phyloP scores from a whole-genome alignment of 2,329 filamentous ascomycete genomes.

The Alternaria viburni region DNA sequence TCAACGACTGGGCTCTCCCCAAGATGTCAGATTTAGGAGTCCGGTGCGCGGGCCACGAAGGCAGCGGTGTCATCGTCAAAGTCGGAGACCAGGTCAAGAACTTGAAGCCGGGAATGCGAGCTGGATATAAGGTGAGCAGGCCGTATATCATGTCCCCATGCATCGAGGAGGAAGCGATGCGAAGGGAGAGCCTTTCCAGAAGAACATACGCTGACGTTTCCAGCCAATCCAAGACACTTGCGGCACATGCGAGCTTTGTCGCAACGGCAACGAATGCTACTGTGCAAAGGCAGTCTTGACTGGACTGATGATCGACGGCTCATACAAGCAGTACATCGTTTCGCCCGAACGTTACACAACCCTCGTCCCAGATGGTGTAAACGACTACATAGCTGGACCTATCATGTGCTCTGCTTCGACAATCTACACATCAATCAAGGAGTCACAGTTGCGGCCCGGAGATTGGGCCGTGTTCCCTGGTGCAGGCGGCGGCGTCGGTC shows the following conservation, averaged over 20 bases:
- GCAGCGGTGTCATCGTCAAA: conserved; percentile 64
- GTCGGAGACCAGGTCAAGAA: conserved; percentile 60
- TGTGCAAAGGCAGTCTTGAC: conserved; percentile 55
- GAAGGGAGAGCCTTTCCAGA: not conserved
- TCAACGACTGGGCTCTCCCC: conserved; percentile 57
- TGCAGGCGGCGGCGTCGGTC: conserved; percentile 62
- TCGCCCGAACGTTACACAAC: conserved; percentile 62
- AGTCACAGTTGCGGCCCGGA: conserved; percentile 58
- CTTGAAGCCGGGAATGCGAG: conserved; percentile 51
- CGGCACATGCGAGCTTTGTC: conserved; percentile 55
- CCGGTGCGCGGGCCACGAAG: conserved; percentile 61
- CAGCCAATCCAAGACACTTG: conserved; percentile 39
- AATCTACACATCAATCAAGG: conserved; percentile 63
- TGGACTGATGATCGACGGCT: conserved; percentile 53
- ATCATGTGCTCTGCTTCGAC: conserved; percentile 67
- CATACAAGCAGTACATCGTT: conserved; percentile 66
- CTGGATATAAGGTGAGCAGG: conserved; percentile 42
- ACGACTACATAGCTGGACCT: conserved; percentile 63
- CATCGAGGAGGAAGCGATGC: not conserved
- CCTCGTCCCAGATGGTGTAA: conserved; percentile 62
- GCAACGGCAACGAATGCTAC: conserved; percentile 61
- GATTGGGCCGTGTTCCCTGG: conserved; percentile 64
- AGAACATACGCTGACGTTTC: conserved; percentile 4
- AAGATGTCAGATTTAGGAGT: conserved; percentile 51
- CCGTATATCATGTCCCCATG: not conserved